Evolutionary conservation across 2,329 filamentous ascomycete species (phyloP).

Genomic region (Leptographium flavum): DNA sequence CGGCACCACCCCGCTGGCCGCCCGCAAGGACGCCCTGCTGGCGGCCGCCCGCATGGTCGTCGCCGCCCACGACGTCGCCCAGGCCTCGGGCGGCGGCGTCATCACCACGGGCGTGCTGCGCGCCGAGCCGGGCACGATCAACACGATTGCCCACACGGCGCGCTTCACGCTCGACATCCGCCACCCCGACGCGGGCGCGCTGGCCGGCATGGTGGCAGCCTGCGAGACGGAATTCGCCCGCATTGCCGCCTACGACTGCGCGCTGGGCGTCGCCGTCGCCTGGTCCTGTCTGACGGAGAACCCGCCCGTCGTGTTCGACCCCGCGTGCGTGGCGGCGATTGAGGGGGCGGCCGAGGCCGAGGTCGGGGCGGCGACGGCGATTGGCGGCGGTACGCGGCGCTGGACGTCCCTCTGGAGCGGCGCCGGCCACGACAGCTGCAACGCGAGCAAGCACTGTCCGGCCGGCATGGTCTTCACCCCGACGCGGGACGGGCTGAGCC

Average conservation of each 20-base stretch:
- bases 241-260: constrained; percentile 41
- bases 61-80: constrained; percentile 14
- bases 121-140: constrained; percentile 39
- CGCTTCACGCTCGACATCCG: constrained; percentile 56
- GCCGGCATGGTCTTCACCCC: constrained; percentile 26
- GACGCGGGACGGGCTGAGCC: constrained; percentile 22
- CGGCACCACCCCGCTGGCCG: constrained; percentile 47
- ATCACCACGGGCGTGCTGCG: constrained; percentile 17
- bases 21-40: constrained; percentile 18
- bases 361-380: not conserved
- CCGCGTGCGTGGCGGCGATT: constrained; percentile 52
- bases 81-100: constrained; percentile 12
- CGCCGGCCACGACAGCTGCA: constrained; percentile 24
- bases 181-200: constrained; percentile 35
- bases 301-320: constrained; percentile 48
- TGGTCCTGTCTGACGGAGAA: constrained; percentile 49
- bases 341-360: constrained; percentile 34
- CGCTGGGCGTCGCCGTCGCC: constrained; percentile 26
- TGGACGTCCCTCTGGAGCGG: constrained; percentile 21
- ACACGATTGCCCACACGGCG: constrained; percentile 57
- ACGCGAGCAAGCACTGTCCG: constrained; percentile 19
- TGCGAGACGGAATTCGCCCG: constrained; percentile 32
- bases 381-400: constrained; percentile 3
- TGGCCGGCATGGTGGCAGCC: constrained; percentile 17
- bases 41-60: constrained; percentile 20